Evolutionary conservation across 2,329 filamentous ascomycete species (phyloP).

Genomic region (Monosporascus sp.): DNA sequence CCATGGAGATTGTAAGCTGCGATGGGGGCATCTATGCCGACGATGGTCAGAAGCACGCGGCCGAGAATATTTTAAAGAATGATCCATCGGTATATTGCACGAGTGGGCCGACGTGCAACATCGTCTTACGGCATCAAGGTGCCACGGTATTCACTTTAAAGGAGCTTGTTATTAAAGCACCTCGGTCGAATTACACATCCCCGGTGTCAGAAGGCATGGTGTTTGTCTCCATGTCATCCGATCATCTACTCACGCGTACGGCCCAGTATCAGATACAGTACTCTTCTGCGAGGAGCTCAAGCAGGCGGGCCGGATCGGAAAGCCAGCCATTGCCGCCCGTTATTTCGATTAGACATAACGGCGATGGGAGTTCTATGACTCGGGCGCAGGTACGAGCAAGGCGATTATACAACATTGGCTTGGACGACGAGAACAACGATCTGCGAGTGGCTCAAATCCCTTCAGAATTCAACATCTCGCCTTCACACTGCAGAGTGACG

Average conservation of each 20-base stretch:
- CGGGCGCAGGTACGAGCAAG: conserved; percentile 38
- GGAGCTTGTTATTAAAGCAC: conserved; percentile 83
- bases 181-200: conserved; percentile 73
- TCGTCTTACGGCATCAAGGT: conserved; percentile 77
- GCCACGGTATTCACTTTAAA: conserved; percentile 76
- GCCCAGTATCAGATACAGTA: conserved; percentile 72
- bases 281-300: conserved; percentile 24
- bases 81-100: conserved; percentile 87
- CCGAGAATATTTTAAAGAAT: conserved; percentile 78
- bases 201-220: conserved; percentile 92
- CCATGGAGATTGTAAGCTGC: conserved; percentile 84
- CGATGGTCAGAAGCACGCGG: conserved; percentile 53
- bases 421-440: conserved; percentile 38
- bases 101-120: conserved; percentile 79
- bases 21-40: conserved; percentile 72
- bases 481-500: conserved; percentile 48
- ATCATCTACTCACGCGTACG: conserved; percentile 69
- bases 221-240: conserved; percentile 80
- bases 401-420: conserved; percentile 38
- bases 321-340: conserved; percentile 31
- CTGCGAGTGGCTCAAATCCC: conserved; percentile 51
- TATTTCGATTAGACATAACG: conserved; percentile 47
- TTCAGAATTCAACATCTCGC: conserved; percentile 44
- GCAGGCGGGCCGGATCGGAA: conserved; percentile 19
- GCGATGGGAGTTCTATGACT: conserved; percentile 45